Evolutionary conservation across 2,329 filamentous ascomycete genomes (phyloP), one percentile per base, ranked within the genome.

Genomic region (Aaosphaeria arxii): DNA sequence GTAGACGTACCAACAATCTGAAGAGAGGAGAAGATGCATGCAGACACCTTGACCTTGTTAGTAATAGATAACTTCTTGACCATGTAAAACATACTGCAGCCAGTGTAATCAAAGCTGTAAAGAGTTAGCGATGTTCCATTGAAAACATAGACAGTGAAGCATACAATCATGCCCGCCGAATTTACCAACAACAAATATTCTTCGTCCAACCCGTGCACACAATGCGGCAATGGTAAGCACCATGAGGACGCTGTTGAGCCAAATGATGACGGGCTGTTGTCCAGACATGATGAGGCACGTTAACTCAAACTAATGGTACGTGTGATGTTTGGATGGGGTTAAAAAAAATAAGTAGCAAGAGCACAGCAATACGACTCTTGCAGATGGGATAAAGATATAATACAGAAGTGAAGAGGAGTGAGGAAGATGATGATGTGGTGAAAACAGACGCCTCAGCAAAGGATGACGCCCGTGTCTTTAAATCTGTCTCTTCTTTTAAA

Each of bases 131-230:
- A 17, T 28, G 6, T 28, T 6, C 24, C 24, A 24, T 38, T 4
- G 6, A 30, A 32, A 9, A 4, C 9, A 11, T 11, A 24, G 17
- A 24, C 17, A 11, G 28, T 11, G n/a, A 29, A 44, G 47, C 53
- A 50, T 40, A 62, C 60, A 53, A 59, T 64, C 63, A 46, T 66
- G 58, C 55, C 56, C 61, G 38, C 52, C 53, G 38, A 58, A 64
- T 17, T 46, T 56, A 11, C 59, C 46, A 38, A 64, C 48, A 7
- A 63, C 46, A 31, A 58, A 54, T 4, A 59, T 38, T 17, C 60
- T 54, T 32, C 62, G 53, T 7, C 56, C 59, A 5, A 59, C 44
- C 44, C 62, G 53, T 40, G 59, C 60, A 30, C 51, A 51, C 6
- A 62, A 55, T 7, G 63, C 62, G 4, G 49, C 42, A 9, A 57